Percentiles rank a stretch among this genome's conserved stretches.
These are phyloP conservation scores for Termitomyces sp. DNA, from an alignment of 768 basidiomycete genomes.

Conservation along the genomic window DNA sequence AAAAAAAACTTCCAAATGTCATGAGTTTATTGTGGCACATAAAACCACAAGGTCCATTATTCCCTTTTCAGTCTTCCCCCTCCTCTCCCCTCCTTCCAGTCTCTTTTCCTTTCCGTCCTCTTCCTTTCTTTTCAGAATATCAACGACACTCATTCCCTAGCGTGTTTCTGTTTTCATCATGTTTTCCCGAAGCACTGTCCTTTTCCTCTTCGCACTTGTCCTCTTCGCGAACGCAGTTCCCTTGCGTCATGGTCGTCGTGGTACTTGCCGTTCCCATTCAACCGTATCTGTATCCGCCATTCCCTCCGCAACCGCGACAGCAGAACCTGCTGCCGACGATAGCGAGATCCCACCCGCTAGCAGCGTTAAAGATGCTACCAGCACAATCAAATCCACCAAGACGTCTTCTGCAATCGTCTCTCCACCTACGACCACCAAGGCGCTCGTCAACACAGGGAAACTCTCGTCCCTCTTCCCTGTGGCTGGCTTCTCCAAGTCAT, in stretches of 20 bases:
- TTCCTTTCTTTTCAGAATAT: conserved; percentile 12
- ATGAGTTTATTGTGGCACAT: not conserved
- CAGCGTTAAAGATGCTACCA: not conserved
- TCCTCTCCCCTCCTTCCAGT: conserved; percentile 6
- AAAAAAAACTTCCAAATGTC: conserved; percentile 1
- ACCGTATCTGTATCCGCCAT: not conserved
- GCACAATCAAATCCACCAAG: conserved; percentile 6
- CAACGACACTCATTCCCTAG: conserved; percentile 10
- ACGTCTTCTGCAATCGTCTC: conserved; percentile 5
- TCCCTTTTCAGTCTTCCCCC: not conserved
- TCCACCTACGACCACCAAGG: conserved; percentile 7
- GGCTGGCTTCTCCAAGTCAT: conserved; percentile 25
- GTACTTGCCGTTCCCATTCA: conserved; percentile 8
- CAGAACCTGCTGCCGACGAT: not conserved
- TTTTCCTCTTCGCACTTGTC: conserved; percentile 19
- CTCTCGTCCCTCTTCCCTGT: conserved; percentile 39
- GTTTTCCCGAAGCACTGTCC: conserved; percentile 15
- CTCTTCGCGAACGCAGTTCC: conserved; percentile 18
- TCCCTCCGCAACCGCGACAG: not conserved
- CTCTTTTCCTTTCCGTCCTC: conserved; percentile 12
- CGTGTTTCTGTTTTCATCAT: conserved; percentile 15
- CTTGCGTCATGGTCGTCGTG: conserved; percentile 10
- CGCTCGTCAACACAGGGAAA: conserved; percentile 4
- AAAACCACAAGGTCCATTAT: not conserved
- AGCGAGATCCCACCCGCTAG: not conserved